Conservation (phyloP, 441 rosid genomes). For the Erysimum cheiri region DNA sequence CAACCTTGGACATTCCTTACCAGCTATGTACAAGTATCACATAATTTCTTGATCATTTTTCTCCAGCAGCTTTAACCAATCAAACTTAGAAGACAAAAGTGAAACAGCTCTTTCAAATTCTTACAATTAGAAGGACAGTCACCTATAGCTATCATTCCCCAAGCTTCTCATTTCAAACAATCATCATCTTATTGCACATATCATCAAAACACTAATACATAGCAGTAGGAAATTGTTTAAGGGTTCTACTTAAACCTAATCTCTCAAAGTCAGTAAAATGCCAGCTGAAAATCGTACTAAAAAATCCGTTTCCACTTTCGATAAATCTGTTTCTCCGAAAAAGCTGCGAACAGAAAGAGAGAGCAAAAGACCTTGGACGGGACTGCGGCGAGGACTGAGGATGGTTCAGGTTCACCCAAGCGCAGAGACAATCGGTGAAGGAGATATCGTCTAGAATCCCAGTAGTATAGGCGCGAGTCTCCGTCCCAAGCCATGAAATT, state of each 20-base stretch:
- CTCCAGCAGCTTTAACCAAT: background rate
- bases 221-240: background rate
- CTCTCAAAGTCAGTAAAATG: conserved; percentile 13
- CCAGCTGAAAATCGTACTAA: background rate
- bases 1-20: background rate
- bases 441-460: conserved; percentile 61
- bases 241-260: conserved; percentile 2
- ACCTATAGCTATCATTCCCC: background rate
- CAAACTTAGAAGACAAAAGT: background rate
- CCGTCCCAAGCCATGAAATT: conserved; percentile 88
- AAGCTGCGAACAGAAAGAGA: background rate
- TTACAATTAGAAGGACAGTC: background rate
- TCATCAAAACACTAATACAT: background rate
- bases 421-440: conserved; percentile 82
- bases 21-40: conserved; percentile 10
- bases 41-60: background rate
- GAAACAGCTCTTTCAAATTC: background rate
- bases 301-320: background rate
- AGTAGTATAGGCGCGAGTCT: conserved; percentile 74
- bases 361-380: conserved; percentile 71
- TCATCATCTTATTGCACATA: background rate
- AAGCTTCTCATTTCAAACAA: background rate
- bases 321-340: background rate
- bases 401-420: conserved; percentile 87
- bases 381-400: conserved; percentile 73